Evolutionary conservation across 2,329 filamentous ascomycete species (phyloP).

Genomic region (Myriosclerotinia duriaeana): DNA sequence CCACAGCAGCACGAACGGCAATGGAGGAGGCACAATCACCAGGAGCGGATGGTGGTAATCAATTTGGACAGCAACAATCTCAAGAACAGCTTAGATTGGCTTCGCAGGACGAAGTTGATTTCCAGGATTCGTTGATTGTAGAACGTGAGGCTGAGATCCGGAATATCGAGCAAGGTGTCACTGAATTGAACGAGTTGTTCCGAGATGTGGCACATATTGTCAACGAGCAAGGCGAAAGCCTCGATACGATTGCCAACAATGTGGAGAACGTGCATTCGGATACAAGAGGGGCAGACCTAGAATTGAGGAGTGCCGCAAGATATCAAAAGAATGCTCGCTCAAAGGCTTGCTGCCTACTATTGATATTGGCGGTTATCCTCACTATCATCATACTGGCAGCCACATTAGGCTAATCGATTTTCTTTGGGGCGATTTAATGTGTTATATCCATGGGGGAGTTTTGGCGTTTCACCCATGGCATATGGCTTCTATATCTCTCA

Average conservation of each 20-base stretch:
- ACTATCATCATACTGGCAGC: constrained; percentile 88
- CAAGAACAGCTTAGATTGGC: constrained; percentile 80
- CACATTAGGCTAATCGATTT: constrained; percentile 61
- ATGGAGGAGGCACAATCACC: constrained; percentile 60
- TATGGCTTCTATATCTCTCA: constrained; percentile 1
- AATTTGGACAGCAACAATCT: constrained; percentile 57
- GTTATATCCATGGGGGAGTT: constrained; percentile 25
- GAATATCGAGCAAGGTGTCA: constrained; percentile 94
- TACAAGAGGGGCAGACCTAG: constrained; percentile 79
- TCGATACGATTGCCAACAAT: constrained; percentile 86
- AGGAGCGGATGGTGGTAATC: constrained; percentile 41
- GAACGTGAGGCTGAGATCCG: constrained; percentile 96
- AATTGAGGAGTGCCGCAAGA: constrained; percentile 79
- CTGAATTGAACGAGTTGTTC: constrained; percentile 94
- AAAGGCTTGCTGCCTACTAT: constrained; percentile 87
- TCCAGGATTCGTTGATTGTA: constrained; percentile 91
- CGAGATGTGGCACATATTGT: constrained; percentile 98
- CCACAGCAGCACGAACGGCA: constrained; percentile 77
- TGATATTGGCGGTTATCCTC: constrained; percentile 85
- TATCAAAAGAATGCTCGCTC: constrained; percentile 95
- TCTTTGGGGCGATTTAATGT: constrained; percentile 5
- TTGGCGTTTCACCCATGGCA: constrained; percentile 19
- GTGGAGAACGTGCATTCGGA: constrained; percentile 80
- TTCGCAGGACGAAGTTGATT: constrained; percentile 92
- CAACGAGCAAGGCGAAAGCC: constrained; percentile 83